A percentile compares a stretch with the other conserved stretches of the same genome.
phyloP scores from a whole-genome alignment of 805 yeast genomes.

The Monosporozyma aerobia region DNA sequence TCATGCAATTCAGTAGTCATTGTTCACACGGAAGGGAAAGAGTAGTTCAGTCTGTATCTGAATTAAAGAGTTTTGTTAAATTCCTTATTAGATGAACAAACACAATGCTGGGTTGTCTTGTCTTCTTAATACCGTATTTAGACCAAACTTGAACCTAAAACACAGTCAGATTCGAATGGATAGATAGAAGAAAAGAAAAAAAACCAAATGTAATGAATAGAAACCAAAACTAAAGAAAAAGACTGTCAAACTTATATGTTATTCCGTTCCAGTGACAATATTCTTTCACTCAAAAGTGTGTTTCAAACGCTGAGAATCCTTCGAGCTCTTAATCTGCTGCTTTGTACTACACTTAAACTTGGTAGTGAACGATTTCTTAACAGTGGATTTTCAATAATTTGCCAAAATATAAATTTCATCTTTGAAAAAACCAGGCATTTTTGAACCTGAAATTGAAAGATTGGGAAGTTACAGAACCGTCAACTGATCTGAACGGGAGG shows the following conservation, averaged over 20 bases:
- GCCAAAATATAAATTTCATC: not conserved
- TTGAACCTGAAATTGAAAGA: not conserved
- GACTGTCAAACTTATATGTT: not conserved
- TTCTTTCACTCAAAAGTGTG: not conserved
- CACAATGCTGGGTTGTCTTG: not conserved
- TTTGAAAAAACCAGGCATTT: not conserved
- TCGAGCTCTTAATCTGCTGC: not conserved
- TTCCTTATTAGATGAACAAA: not conserved
- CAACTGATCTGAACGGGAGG: no score
- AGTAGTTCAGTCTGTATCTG: not conserved
- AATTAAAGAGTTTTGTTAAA: not conserved
- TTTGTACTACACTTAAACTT: not conserved
- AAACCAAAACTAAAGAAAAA: not conserved
- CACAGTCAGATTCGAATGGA: not conserved
- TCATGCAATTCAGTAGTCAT: slow-evolving; percentile 17
- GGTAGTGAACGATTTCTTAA: not conserved
- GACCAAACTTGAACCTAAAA: not conserved
- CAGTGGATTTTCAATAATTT: not conserved
- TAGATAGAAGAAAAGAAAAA: not conserved
- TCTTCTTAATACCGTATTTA: not conserved
- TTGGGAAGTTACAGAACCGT: not conserved
- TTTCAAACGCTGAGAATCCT: not conserved
- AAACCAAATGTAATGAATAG: not conserved
- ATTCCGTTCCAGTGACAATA: not conserved
- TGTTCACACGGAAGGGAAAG: not conserved